Evolutionary conservation across 2,329 filamentous ascomycete species (phyloP).

Genomic region (Pleochaeta shiraiana): DNA sequence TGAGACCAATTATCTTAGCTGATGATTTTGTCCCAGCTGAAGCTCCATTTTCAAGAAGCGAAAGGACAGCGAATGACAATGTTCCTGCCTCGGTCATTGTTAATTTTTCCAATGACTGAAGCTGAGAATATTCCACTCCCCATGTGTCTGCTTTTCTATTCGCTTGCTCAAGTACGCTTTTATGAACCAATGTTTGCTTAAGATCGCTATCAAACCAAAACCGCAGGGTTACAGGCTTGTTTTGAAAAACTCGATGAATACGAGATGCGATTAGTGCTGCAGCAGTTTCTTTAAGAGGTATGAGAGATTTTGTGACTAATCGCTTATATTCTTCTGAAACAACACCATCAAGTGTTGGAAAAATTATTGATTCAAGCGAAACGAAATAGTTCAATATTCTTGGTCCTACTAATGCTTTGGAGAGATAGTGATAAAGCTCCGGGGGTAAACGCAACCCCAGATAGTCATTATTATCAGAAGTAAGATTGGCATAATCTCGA

Average conservation of each 20-base stretch:
- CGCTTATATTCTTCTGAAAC: slow-evolving; percentile 60
- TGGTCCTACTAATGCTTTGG: slow-evolving; percentile 57
- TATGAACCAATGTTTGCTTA: slow-evolving; percentile 45
- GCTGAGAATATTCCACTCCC: slow-evolving; percentile 43
- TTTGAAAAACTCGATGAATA: slow-evolving; percentile 64
- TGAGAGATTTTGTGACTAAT: slow-evolving; percentile 52
- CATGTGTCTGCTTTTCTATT: slow-evolving; percentile 34
- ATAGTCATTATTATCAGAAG: slow-evolving; percentile 71
- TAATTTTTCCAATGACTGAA: slow-evolving; percentile 23
- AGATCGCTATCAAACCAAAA: slow-evolving; percentile 67
- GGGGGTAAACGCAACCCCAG: slow-evolving; percentile 76
- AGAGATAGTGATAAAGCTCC: slow-evolving; percentile 80
- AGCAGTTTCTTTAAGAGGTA: slow-evolving; percentile 52
- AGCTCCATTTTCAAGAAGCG: slow-evolving; percentile 48
- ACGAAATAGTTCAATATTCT: slow-evolving; percentile 66
- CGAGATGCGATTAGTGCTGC: slow-evolving; percentile 59
- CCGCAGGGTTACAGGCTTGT: slow-evolving; percentile 53
- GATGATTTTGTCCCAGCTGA: slow-evolving; percentile 25
- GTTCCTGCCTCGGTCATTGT: slow-evolving; percentile 22
- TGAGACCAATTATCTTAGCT: slow-evolving; percentile 19
- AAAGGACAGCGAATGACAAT: slow-evolving; percentile 38
- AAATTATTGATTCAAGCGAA: slow-evolving; percentile 53
- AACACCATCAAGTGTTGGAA: slow-evolving; percentile 70
- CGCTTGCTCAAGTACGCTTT: slow-evolving; percentile 26
- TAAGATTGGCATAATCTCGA: slow-evolving; percentile 49